A percentile compares a stretch with the other conserved stretches of the same genome.
Conservation (phyloP, 2,329 filamentous ascomycete species). For the Trichoderma lentiforme region DNA sequence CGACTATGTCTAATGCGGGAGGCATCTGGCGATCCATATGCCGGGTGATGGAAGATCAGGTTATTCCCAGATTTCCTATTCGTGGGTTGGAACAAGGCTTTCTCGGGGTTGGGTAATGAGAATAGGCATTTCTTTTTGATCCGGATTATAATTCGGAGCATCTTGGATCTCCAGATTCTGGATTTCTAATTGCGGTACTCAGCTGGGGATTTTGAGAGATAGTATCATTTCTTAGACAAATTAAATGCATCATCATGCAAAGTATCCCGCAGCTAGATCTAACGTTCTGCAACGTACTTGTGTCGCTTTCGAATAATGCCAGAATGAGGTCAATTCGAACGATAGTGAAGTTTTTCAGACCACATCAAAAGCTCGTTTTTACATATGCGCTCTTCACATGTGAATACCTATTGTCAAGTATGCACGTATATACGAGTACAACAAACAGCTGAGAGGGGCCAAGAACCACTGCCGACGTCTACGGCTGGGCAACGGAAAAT, state of each 20-base stretch:
- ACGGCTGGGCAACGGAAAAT: background rate
- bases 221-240: background rate
- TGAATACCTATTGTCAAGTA: background rate
- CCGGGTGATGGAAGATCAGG: background rate
- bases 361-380: background rate
- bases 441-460: background rate
- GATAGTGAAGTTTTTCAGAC: background rate
- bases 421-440: background rate
- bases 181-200: background rate
- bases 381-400: background rate
- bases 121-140: background rate
- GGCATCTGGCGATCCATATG: constrained; percentile 2
- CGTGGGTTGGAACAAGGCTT: background rate
- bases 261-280: background rate
- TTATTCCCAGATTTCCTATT: background rate
- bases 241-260: background rate
- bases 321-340: background rate
- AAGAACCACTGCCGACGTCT: background rate
- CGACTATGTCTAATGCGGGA: constrained; percentile 1
- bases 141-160: background rate
- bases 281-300: background rate
- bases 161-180: background rate
- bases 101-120: background rate
- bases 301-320: background rate
- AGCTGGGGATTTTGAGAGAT: background rate